phyloP scores from a whole-genome alignment of 179 eudicot species.

The Monotropa hypopitys region DNA sequence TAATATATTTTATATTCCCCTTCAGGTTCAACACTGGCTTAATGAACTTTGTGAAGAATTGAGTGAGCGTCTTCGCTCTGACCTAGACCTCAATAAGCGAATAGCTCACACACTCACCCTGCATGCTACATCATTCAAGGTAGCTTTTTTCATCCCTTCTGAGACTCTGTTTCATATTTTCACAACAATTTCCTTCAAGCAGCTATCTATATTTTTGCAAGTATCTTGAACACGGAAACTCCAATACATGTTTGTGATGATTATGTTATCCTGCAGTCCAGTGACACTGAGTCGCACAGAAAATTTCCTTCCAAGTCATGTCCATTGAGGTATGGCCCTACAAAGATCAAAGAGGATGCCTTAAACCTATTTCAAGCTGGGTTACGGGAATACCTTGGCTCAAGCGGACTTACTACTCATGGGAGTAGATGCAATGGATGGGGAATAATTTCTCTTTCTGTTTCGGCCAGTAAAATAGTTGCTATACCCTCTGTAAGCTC shows the following conservation, averaged over 20 bases:
- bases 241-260: constrained; percentile 1
- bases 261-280: constrained; percentile 31
- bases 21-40: constrained; percentile 82
- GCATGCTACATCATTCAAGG: constrained; percentile 73
- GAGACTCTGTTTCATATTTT: constrained; percentile 1
- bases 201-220: background rate
- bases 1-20: background rate
- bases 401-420: constrained; percentile 19
- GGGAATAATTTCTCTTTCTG: constrained; percentile 68
- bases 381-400: constrained; percentile 59
- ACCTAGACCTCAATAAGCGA: constrained; percentile 73
- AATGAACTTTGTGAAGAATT: constrained; percentile 77
- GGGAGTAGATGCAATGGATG: constrained; percentile 40
- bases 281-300: constrained; percentile 51
- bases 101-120: constrained; percentile 73
- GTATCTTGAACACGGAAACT: background rate
- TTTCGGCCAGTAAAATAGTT: constrained; percentile 74
- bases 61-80: constrained; percentile 65
- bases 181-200: background rate
- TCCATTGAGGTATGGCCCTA: constrained; percentile 64
- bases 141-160: constrained; percentile 8
- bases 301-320: constrained; percentile 90
- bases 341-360: constrained; percentile 79
- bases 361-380: constrained; percentile 56
- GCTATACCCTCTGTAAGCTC: constrained; percentile 63